Percentiles rank a stretch among this genome's conserved stretches.
These are phyloP conservation scores for Coriolopsis trogii DNA, from an alignment of 1,284 basidiomycete species.

Conservation along the genomic window DNA sequence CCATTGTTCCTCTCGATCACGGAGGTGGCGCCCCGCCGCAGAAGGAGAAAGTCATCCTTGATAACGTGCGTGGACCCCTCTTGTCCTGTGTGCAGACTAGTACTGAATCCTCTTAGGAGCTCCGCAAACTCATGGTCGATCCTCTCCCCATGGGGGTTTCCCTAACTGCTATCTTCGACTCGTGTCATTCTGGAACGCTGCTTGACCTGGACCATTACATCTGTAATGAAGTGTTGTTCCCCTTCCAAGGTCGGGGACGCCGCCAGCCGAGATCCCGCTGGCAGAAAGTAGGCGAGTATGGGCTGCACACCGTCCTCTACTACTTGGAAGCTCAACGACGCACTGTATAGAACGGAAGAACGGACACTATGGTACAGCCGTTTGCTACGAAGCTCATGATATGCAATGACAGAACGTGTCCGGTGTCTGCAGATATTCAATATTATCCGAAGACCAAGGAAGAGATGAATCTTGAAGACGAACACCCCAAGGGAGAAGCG, in stretches of 20 bases:
- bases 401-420: too few relatives aligned
- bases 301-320: not conserved
- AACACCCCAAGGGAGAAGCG: too few relatives aligned
- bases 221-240: slow-evolving; percentile 49
- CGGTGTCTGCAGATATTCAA: too few relatives aligned
- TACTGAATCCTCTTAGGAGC: slow-evolving; percentile 31
- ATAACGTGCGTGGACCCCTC: slow-evolving; percentile 34
- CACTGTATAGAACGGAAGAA: not conserved
- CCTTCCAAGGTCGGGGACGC: slow-evolving; percentile 48
- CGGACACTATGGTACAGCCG: too few relatives aligned
- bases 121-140: slow-evolving; percentile 42
- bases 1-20: slow-evolving; percentile 26
- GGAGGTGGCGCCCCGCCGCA: slow-evolving; percentile 17
- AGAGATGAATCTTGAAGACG: too few relatives aligned
- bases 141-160: slow-evolving; percentile 42
- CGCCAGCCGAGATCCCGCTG: slow-evolving; percentile 25
- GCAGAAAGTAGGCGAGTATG: slow-evolving; percentile 12
- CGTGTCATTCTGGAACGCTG: slow-evolving; percentile 50
- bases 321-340: slow-evolving; percentile 5
- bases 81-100: not conserved
- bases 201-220: slow-evolving; percentile 48
- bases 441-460: too few relatives aligned
- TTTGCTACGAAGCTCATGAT: too few relatives aligned
- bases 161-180: slow-evolving; percentile 50
- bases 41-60: slow-evolving; percentile 26